These are phyloP conservation scores for Acmispon strigosus DNA, from an alignment of 306 rosid species.

Conservation along the genomic window DNA sequence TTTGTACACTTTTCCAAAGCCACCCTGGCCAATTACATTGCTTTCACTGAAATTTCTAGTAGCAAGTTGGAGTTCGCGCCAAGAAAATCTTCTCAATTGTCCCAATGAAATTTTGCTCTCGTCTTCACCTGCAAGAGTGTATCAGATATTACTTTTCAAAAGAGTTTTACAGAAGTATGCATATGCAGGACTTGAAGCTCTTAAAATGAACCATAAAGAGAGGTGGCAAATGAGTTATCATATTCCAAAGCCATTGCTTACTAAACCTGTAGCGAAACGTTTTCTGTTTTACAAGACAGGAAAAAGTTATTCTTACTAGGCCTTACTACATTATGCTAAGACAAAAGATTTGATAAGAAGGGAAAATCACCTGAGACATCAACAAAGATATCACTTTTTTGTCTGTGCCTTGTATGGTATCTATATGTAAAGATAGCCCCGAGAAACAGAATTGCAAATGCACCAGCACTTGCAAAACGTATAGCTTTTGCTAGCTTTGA, in stretches of 20 bases:
- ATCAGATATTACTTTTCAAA: constrained; percentile 15
- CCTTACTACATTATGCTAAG: not conserved
- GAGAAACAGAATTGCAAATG: constrained; percentile 47
- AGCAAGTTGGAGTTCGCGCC: constrained; percentile 82
- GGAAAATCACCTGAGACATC: constrained; percentile 70
- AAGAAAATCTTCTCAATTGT: constrained; percentile 76
- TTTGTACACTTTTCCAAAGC: constrained; percentile 92
- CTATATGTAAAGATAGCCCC: constrained; percentile 51
- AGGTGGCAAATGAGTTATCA: not conserved
- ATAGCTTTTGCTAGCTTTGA: constrained; percentile 37
- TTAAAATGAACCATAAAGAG: not conserved
- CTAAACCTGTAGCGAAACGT: not conserved
- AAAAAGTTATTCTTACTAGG: not conserved
- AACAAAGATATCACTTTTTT: constrained; percentile 50
- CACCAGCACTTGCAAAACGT: constrained; percentile 61
- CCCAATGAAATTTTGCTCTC: constrained; percentile 57
- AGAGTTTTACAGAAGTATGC: not conserved
- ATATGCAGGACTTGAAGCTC: not conserved
- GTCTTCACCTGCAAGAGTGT: constrained; percentile 58
- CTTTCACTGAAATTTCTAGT: constrained; percentile 70
- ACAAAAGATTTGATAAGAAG: not conserved
- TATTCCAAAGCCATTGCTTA: not conserved
- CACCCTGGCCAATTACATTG: constrained; percentile 94
- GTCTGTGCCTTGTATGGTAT: constrained; percentile 30
- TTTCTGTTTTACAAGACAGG: not conserved